These are phyloP conservation scores for Sugiyamaella americana DNA, from an alignment of 805 yeast genomes.

Conservation along the genomic window DNA sequence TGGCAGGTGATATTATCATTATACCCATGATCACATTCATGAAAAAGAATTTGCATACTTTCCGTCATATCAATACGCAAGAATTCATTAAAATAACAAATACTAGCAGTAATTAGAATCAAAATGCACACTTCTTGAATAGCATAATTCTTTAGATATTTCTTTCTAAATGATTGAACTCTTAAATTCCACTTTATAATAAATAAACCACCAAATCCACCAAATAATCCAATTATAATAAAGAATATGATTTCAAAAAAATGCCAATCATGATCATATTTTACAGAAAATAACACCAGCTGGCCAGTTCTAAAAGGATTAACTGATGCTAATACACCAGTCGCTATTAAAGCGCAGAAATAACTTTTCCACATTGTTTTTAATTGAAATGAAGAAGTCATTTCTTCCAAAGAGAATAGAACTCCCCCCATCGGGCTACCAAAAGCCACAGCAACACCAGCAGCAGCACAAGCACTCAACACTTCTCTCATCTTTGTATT, in stretches of 20 bases:
- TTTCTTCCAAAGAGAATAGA: conserved; percentile 86
- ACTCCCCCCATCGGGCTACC: conserved; percentile 99
- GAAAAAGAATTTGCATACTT: conserved; percentile 83
- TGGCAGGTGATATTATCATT: conserved; percentile 31
- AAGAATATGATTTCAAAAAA: conserved; percentile 74
- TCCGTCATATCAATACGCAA: conserved; percentile 90
- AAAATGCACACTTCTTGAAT: conserved; percentile 65
- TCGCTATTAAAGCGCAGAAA: conserved; percentile 85
- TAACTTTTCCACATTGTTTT: conserved; percentile 87
- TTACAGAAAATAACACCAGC: conserved; percentile 87
- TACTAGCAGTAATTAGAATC: conserved; percentile 61
- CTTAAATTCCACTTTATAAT: conserved; percentile 70
- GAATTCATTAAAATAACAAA: conserved; percentile 80
- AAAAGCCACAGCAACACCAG: conserved; percentile 98
- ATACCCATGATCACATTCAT: conserved; percentile 76
- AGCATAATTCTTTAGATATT: conserved; percentile 51
- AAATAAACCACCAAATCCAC: conserved; percentile 82
- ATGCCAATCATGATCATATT: conserved; percentile 81
- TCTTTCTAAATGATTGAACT: conserved; percentile 71
- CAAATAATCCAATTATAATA: conserved; percentile 75
- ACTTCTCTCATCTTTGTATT: conserved; percentile 44
- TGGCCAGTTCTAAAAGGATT: conserved; percentile 96
- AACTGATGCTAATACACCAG: conserved; percentile 67
- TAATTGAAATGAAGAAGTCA: conserved; percentile 64
- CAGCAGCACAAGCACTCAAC: conserved; percentile 87